A percentile compares a stretch with the other conserved stretches of the same genome.
phyloP scores from a whole-genome alignment of 176 grass and related monocot genomes.

The Rhynchospora pubera region DNA sequence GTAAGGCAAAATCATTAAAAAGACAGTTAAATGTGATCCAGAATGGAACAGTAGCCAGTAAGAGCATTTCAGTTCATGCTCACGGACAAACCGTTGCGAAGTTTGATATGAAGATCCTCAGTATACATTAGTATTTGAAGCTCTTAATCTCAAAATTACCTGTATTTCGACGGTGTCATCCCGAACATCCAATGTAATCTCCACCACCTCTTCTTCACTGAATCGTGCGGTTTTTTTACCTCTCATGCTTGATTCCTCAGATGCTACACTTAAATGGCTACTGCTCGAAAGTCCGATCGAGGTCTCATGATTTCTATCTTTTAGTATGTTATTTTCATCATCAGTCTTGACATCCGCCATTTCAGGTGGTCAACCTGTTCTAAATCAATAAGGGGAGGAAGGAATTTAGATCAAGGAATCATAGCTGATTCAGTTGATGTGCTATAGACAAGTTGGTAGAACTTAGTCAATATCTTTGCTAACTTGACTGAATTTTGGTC shows the following conservation, averaged over 20 bases:
- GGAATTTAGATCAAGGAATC: slow-evolving; percentile 1
- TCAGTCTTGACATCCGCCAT: slow-evolving; percentile 1
- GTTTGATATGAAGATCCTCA: not conserved
- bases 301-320: slow-evolving; percentile 31
- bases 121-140: not conserved
- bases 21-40: not conserved
- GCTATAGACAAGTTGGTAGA: not conserved
- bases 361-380: not conserved
- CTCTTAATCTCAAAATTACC: not conserved
- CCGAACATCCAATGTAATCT: slow-evolving; percentile 70
- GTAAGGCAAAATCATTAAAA: not conserved
- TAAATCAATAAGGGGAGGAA: not conserved
- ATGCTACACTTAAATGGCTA: slow-evolving; percentile 21
- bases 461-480: not conserved
- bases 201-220: slow-evolving; percentile 56
- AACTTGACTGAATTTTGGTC: not conserved
- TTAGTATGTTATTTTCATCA: slow-evolving; percentile 3
- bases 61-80: not conserved
- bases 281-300: slow-evolving; percentile 42
- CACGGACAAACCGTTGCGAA: not conserved
- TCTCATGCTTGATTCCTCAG: slow-evolving; percentile 29
- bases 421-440: not conserved
- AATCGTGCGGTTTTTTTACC: slow-evolving; percentile 52
- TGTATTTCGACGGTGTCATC: slow-evolving; percentile 42
- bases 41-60: not conserved